Evolutionary conservation across 2,329 filamentous ascomycete species (phyloP).

Genomic region (Thelonectria discophora): DNA sequence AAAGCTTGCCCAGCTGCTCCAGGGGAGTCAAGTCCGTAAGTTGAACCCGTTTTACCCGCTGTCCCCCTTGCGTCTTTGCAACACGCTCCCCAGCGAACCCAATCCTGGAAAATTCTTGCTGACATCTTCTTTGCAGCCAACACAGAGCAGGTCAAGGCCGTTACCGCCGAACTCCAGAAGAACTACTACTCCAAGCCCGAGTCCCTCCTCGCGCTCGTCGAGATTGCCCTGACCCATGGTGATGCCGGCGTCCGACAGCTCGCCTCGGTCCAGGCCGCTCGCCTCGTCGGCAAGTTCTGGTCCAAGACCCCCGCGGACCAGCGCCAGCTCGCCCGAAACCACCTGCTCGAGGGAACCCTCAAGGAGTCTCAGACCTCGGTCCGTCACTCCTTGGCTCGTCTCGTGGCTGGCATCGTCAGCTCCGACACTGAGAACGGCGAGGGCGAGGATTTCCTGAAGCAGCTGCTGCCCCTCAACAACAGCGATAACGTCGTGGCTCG

Average conservation of each 20-base stretch:
- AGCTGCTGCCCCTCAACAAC: conserved; percentile 81
- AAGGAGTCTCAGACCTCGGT: conserved; percentile 80
- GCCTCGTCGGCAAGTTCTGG: conserved; percentile 90
- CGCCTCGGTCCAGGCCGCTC: conserved; percentile 87
- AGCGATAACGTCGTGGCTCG: conserved; percentile 80
- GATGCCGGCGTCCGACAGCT: conserved; percentile 82
- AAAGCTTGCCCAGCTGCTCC: conserved; percentile 85
- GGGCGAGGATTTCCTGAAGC: conserved; percentile 82
- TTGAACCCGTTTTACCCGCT: conserved; percentile 44
- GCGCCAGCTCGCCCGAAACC: conserved; percentile 81
- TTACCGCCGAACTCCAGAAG: conserved; percentile 89
- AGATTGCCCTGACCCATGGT: conserved; percentile 84
- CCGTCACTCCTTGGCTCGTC: conserved; percentile 86
- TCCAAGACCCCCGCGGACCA: conserved; percentile 74
- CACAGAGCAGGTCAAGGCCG: conserved; percentile 87
- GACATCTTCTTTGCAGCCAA: conserved; percentile 68
- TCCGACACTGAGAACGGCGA: conserved; percentile 79
- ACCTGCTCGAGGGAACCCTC: conserved; percentile 84
- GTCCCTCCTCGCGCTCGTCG: conserved; percentile 84
- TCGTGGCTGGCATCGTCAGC: conserved; percentile 87
- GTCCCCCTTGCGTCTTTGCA: background rate
- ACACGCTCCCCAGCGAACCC: background rate
- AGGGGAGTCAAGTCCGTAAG: conserved; percentile 88
- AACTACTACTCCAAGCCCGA: conserved; percentile 90
- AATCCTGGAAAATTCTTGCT: conserved; percentile 19